Percentiles rank a stretch among this genome's conserved stretches.
These are phyloP conservation scores for Nicotiana rustica DNA, from an alignment of 305 asterid genomes.

Conservation along the genomic window DNA sequence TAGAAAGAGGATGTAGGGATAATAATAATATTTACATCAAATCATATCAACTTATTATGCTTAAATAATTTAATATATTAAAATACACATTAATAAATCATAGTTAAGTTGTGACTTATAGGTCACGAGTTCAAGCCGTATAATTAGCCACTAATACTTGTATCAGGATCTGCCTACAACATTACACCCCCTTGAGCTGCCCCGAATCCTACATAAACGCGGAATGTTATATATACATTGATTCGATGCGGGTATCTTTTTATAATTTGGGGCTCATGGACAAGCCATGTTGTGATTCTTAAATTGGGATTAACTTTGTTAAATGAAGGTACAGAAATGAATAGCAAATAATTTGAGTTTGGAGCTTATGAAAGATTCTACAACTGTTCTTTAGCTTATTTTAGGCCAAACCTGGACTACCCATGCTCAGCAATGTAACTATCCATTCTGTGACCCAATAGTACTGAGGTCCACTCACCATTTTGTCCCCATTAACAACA, in stretches of 20 bases:
- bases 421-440: conserved; percentile 5
- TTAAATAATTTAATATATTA: no score
- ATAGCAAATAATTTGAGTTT: neutral
- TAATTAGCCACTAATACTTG: no score
- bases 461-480: conserved; percentile 25
- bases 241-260: no score
- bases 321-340: neutral
- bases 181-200: no score
- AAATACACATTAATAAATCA: no score
- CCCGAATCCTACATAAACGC: no score
- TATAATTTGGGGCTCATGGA: neutral
- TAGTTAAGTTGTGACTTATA: no score
- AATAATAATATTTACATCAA: no score
- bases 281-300: conserved; percentile 27
- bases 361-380: conserved; percentile 14
- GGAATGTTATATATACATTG: no score
- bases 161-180: no score
- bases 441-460: conserved; percentile 5
- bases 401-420: conserved; percentile 21
- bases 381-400: conserved; percentile 30
- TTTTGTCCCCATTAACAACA: neutral
- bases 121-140: no score
- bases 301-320: neutral
- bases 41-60: no score
- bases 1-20: neutral